Base-by-base conservation (phyloP, 139 green algal species). In the Ettlia oleoabundans region DNA sequence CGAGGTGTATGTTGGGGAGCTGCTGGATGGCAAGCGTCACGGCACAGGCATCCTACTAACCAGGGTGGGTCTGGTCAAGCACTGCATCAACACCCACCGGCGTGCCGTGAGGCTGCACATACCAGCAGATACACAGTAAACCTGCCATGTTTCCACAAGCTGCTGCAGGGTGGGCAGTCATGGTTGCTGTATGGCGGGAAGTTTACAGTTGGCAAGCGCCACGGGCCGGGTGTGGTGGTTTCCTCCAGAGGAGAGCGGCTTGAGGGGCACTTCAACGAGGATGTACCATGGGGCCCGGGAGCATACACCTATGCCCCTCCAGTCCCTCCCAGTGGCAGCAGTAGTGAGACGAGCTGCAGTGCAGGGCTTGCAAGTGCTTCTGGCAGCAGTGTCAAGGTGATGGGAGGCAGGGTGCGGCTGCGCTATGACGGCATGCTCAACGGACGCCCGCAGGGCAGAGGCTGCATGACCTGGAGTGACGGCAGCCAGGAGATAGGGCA, bases 391-490 rank as follows among this genome's bases (percentile, higher is more conserved):
- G n/a, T n/a, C n/a, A n/a, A n/a, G n/a, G n/a, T n/a, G n/a, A n/a
- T n/a, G n/a, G n/a, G n/a, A n/a, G n/a, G n/a, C n/a, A n/a, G n/a
- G n/a, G n/a, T n/a, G n/a, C 42, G 63, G 10, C 18, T 53, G 10
- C 18, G 42, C 3, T 81, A 52, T 10, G 24, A 3, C 7, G 75
- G 75, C 40, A 81, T 81, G 58, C 58, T 81, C 38, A 81, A 81
- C n/a, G 75, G 75, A 0, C 75, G 58, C 28, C 75, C 75, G 6
- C 28, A 18, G 40, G 75, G 75, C 26, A 70, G 33, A 58, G 75
- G 75, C 38, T 58, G 55, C 58, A 40, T 71, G n/a, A 19, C 19
- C 1, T 81, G 55, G 75, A 81, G 62, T 62, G 76, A 82, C 63
- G 63, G 62, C 41, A 52, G 30, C 21, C 21, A 51, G 42, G 62